Evolutionary conservation across 2,329 filamentous ascomycete species (phyloP), one percentile per base, ranked within the genome.

Genomic region (Aspergillus sp.): DNA sequence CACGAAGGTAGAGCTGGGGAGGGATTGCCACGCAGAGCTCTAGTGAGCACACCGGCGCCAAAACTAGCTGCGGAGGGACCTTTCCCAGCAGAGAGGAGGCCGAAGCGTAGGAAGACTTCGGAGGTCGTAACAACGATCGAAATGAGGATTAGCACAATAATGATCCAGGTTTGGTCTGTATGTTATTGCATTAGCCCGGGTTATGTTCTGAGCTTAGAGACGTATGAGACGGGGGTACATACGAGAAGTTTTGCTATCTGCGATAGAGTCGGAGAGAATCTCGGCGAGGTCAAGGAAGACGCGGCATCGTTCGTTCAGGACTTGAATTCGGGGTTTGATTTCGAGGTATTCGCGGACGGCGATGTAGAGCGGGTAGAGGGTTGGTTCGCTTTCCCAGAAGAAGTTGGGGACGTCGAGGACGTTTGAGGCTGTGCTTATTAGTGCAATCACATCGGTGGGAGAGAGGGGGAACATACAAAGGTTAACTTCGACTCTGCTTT

Each of bases 381-480:
- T 97, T 19, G 95, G 95, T 75, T 99, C 95, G 11, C 91, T 91
- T 76, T 98, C 93, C 95, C 95, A 99, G 84, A 98, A 96, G 84
- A 97, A 97, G 75, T 94, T 96, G 63, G 94, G 94, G 0, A 96
- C 92, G 76, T 97, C 93, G 61, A 97, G 89, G 76, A 97, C 94
- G 74, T 98, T 98, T 22, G 91, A 96, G 62, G 93, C 92, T 47
- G 41, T 25, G 34, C 34, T 41, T 4, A 41, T 41, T 41, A 55
- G n/a, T 43, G 6, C 8, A 63, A 61, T 34, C 43, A 28, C 59
- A 66, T 70, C 67, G 68, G 62, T 69, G 61, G 22, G 15, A 3
- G 48, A 60, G 28, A 25, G 31, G 56, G 28, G n/a, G 23, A 31
- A 82, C 91, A 83, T 87, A 96, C 93, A 98, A 23, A 99, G 86